Evolutionary conservation across 2,329 filamentous ascomycete genomes (phyloP).

Genomic region (Meredithiella fracta): DNA sequence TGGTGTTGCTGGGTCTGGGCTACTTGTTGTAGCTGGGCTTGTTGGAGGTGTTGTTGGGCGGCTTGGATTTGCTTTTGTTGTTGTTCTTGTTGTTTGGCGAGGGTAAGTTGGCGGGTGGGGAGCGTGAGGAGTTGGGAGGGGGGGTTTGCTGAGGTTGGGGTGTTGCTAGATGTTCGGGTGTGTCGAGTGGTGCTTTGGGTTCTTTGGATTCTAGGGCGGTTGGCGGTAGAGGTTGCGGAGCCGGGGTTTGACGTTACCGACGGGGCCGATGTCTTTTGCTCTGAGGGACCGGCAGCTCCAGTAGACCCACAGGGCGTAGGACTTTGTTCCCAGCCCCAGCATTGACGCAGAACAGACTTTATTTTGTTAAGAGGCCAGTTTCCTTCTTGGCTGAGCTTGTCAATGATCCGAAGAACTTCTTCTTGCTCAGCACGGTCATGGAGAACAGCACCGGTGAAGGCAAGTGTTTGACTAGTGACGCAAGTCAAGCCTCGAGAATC

Average conservation of each 20-base stretch:
- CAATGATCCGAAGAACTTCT: constrained; percentile 63
- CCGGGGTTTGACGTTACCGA: not conserved
- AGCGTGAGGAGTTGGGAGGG: not conserved
- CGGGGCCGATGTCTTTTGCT: not conserved
- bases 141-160: constrained; percentile 4
- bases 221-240: not conserved
- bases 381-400: constrained; percentile 56
- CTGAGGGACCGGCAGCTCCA: not conserved
- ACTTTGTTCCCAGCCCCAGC: constrained; percentile 53
- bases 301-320: not conserved
- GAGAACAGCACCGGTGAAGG: constrained; percentile 60
- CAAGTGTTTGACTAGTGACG: constrained; percentile 63
- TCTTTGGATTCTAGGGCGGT: not conserved
- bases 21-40: constrained; percentile 3
- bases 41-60: constrained; percentile 14
- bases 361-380: constrained; percentile 63
- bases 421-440: constrained; percentile 55
- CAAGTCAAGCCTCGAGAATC: constrained; percentile 66
- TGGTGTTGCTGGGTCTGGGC: too few species aligned
- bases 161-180: not conserved
- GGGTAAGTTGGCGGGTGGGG: constrained; percentile 8
- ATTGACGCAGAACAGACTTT: constrained; percentile 53
- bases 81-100: constrained; percentile 13
- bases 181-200: not conserved
- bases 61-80: constrained; percentile 13